Evolutionary conservation across 345 rosid genomes (phyloP).

Genomic region (Bruguiera sexangula): DNA sequence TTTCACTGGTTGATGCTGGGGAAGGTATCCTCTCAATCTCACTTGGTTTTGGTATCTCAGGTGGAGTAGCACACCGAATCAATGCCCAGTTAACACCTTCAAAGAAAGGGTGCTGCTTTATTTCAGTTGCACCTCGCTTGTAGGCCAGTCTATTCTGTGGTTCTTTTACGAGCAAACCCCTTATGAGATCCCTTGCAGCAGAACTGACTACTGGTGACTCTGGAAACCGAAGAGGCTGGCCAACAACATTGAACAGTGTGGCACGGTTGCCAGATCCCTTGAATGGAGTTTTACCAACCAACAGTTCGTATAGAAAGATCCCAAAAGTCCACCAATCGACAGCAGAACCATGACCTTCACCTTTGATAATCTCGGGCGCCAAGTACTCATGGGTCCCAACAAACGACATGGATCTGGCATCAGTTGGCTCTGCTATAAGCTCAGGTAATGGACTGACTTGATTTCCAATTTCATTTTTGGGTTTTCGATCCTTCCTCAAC

Average conservation of each 20-base stretch:
- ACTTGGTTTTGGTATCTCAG: slow-evolving; percentile 72
- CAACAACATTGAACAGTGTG: slow-evolving; percentile 82
- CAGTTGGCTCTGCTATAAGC: slow-evolving; percentile 87
- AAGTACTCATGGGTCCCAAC: slow-evolving; percentile 93
- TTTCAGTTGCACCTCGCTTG: slow-evolving; percentile 88
- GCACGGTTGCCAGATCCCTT: slow-evolving; percentile 89
- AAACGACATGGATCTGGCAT: slow-evolving; percentile 91
- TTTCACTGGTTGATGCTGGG: slow-evolving; percentile 47
- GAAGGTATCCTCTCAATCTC: slow-evolving; percentile 50
- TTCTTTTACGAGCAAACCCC: slow-evolving; percentile 76
- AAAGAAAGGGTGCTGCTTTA: slow-evolving; percentile 88
- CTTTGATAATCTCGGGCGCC: slow-evolving; percentile 86
- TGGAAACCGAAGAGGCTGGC: slow-evolving; percentile 87
- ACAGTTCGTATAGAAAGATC: slow-evolving; percentile 73
- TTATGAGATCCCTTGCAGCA: slow-evolving; percentile 77
- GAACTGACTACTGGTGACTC: slow-evolving; percentile 71
- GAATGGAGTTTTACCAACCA: slow-evolving; percentile 87
- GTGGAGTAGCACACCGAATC: slow-evolving; percentile 82
- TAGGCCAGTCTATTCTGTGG: slow-evolving; percentile 78
- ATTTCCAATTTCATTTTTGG: slow-evolving; percentile 61
- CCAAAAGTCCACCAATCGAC: slow-evolving; percentile 99
- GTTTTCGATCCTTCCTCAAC: slow-evolving; percentile 65
- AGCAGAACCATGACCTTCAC: slow-evolving; percentile 96
- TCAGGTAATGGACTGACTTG: slow-evolving; percentile 84
- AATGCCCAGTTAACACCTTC: slow-evolving; percentile 95